Conservation (phyloP, 768 basidiomycete genomes). For the Mycena olivaceomarginata region DNA sequence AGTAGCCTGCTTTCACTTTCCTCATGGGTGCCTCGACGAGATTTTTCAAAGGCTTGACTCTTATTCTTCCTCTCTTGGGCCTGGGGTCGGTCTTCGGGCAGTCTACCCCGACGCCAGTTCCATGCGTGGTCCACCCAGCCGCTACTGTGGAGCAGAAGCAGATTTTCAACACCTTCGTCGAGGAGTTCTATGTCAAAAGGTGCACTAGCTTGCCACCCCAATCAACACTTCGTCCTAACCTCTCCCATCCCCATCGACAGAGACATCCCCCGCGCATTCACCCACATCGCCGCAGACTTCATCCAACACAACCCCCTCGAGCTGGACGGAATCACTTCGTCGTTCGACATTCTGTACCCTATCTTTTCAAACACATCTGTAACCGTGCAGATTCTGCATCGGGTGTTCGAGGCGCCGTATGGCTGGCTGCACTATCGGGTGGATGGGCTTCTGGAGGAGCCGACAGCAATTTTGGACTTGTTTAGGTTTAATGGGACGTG, state of each 20-base stretch:
- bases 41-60: slow-evolving; percentile 30
- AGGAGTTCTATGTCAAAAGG: slow-evolving; percentile 31
- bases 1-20: slow-evolving; percentile 5
- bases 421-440: slow-evolving; percentile 30
- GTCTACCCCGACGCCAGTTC: slow-evolving; percentile 18
- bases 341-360: slow-evolving; percentile 14
- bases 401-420: slow-evolving; percentile 24
- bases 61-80: slow-evolving; percentile 24
- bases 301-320: slow-evolving; percentile 31
- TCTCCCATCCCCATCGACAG: slow-evolving; percentile 29
- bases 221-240: slow-evolving; percentile 26
- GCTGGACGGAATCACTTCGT: slow-evolving; percentile 28
- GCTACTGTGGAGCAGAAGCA: slow-evolving; percentile 26
- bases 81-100: slow-evolving; percentile 24
- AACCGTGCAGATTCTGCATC: slow-evolving; percentile 26
- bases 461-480: slow-evolving; percentile 26
- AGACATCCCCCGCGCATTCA: slow-evolving; percentile 27
- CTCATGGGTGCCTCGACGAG: slow-evolving; percentile 18
- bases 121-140: slow-evolving; percentile 23
- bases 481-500: slow-evolving; percentile 36
- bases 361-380: slow-evolving; percentile 27
- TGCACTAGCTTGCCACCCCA: slow-evolving; percentile 23
- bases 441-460: slow-evolving; percentile 22
- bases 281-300: slow-evolving; percentile 27
- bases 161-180: slow-evolving; percentile 30